Evolutionary conservation across 495 filamentous ascomycete species (phyloP).

Genomic region (Cercophora samala): DNA sequence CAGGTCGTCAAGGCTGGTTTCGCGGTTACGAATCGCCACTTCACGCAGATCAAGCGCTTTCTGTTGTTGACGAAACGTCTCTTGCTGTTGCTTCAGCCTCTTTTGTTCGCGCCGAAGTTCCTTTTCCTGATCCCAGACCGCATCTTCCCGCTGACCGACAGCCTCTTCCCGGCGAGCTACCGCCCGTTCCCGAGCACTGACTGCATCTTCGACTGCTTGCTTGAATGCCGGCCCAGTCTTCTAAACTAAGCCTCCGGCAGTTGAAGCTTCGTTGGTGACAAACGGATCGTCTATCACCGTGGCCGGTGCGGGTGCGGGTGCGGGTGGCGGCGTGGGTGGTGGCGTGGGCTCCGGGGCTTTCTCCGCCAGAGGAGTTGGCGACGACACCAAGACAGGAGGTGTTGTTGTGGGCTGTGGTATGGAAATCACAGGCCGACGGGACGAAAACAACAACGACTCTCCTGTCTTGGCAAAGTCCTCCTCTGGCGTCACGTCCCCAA

Average conservation of each 20-base stretch:
- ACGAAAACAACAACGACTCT: not conserved
- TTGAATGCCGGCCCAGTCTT: not conserved
- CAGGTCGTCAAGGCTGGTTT: not conserved
- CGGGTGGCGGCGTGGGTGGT: not conserved
- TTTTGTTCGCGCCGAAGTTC: not conserved
- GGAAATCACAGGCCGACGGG: not conserved
- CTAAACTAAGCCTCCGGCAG: not conserved
- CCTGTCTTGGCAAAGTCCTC: not conserved
- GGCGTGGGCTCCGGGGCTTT: not conserved
- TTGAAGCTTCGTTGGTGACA: not conserved
- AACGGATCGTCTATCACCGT: not conserved
- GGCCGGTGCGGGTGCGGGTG: not conserved
- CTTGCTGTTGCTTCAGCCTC: not conserved
- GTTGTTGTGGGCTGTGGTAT: not conserved
- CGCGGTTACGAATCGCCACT: not conserved
- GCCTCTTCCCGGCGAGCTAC: not conserved
- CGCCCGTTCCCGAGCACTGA: not conserved
- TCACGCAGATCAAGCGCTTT: not conserved
- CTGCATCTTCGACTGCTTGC: not conserved
- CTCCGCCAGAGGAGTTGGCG: too few species aligned
- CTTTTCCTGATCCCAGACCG: not conserved
- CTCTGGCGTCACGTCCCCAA: not conserved
- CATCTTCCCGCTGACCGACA: not conserved
- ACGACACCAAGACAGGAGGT: too few species aligned
- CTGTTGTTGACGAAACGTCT: not conserved